Percentiles rank a stretch among this genome's conserved stretches.
phyloP scores from a whole-genome alignment of 345 rosid genomes.

The Citrus unshiu region DNA sequence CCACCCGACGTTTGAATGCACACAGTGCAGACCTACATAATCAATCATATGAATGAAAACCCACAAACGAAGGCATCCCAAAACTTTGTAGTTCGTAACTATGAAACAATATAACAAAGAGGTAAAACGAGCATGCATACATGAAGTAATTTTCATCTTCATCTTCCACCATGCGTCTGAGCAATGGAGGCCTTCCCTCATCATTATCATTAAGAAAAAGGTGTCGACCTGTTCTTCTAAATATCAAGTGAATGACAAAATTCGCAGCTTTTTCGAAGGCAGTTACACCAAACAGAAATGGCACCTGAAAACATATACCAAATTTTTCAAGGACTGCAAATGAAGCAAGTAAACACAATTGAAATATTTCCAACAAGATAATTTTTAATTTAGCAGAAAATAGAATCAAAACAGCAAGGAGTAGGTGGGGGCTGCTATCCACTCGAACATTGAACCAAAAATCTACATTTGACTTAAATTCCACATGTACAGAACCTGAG shows the following conservation, averaged over 20 bases:
- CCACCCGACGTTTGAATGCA: conserved; percentile 76
- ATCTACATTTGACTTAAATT: not conserved
- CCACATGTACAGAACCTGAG: not conserved
- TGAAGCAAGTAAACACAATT: not conserved
- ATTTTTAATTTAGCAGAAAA: not conserved
- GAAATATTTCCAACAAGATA: not conserved
- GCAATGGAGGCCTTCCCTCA: conserved; percentile 80
- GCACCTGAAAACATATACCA: conserved; percentile 56
- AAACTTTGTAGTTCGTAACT: not conserved
- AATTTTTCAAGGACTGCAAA: conserved; percentile 1
- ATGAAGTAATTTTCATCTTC: conserved; percentile 56
- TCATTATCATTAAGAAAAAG: conserved; percentile 89
- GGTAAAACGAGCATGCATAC: conserved; percentile 32
- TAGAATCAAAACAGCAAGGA: not conserved
- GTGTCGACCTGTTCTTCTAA: conserved; percentile 90
- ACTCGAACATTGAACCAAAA: not conserved
- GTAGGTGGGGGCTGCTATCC: not conserved
- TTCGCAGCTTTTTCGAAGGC: conserved; percentile 85
- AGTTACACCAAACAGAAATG: conserved; percentile 92
- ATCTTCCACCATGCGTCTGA: conserved; percentile 77
- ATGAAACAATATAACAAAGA: not conserved
- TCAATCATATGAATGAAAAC: conserved; percentile 8
- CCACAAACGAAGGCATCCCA: conserved; percentile 2
- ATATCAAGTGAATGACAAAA: conserved; percentile 87
- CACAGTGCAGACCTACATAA: conserved; percentile 81